Evolutionary conservation across 768 basidiomycete genomes (phyloP), one percentile per base, ranked within the genome.

Genomic region (Favolaschia claudopus): DNA sequence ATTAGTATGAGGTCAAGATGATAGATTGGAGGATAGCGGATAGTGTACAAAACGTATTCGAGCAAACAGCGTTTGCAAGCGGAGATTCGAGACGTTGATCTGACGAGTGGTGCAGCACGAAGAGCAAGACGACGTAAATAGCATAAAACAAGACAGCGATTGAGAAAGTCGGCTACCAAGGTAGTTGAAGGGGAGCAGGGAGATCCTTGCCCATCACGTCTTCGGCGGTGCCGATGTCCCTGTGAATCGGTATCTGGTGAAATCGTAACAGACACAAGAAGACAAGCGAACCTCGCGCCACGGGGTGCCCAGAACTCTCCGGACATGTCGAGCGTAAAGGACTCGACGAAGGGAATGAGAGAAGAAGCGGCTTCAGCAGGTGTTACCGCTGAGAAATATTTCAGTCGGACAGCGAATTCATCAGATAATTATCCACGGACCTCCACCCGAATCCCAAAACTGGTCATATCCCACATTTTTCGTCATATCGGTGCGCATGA

Each of bases 221-320:
- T 49, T 79, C 76, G 14, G 78, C 79, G 54, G 79, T 75, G 1
- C 79, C 79, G 43, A 83, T 80, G 38, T 81, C 82, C 46, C 79
- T 79, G 43, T 34, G 19, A 13, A n/a, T n/a, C n/a, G n/a, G n/a
- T n/a, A n/a, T n/a, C n/a, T n/a, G n/a, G 38, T 20, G 9, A 7
- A 15, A 24, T 34, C 28, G 5, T 15, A 15, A 32, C 45, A 28
- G 28, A 59, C 1, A 20, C 22, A 19, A 27, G n/a, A 9, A 15
- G 20, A 27, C 7, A 2, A 45, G 5, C 67, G 33, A 38, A 77
- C 76, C 74, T 61, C n/a, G 77, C 70, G 6, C 78, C 78, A 63
- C 79, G 73, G 17, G 81, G 80, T 6, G 81, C 81, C 80, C 80
- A 82, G 55, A 77, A 77, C 42, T 78, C 72, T 7, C 82, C 82